Base-by-base conservation (phyloP, 2,329 filamentous ascomycete genomes). In the Penicillium hordei region DNA sequence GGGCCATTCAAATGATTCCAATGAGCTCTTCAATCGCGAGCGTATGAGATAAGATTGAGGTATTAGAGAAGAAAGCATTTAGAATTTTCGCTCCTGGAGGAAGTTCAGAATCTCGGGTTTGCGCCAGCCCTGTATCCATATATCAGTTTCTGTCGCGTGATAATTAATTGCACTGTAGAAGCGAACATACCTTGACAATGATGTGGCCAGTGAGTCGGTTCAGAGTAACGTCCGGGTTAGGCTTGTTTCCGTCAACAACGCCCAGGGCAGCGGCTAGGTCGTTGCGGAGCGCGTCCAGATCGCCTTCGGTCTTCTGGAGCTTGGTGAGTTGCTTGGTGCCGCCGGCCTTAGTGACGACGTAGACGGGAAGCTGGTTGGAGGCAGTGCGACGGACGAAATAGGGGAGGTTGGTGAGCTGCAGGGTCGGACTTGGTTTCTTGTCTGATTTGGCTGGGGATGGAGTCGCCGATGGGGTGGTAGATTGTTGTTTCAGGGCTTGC, bases 281-380 rank as follows among this genome's bases (percentile, higher is more conserved):
- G 36, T 82, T 75, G 60, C 84, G 81, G 62, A 97, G 72, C 3
- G 79, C 82, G 33, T 79, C 74, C 49, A 86, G 69, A 71, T 96
- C 83, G 17, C 94, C 94, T 57, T 91, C 86, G 49, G 93, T 83
- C 75, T 90, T 92, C 73, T 91, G 89, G 55, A 99, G 77, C 56
- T 85, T 75, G 5, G 93, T 95, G 68, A 89, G 76, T 67, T 86
- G 85, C 70, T 87, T 81, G 63, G 90, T 94, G 15, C 91, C 90
- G 52, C 91, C 91, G 13, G 86, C 82, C 78, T 90, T 93, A 63
- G 77, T 79, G 64, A 86, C 81, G 17, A 86, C 80, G 77, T 97
- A 99, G 44, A 97, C 83, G 25, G 91, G 86, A 3, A 94, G 79
- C 64, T 91, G 86, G 48, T 86, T 84, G 38, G 84, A 87, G 1